Percentiles rank a stretch among this genome's conserved stretches.
phyloP scores from a whole-genome alignment of 306 rosid genomes.

The Lathyrus oleraceus region DNA sequence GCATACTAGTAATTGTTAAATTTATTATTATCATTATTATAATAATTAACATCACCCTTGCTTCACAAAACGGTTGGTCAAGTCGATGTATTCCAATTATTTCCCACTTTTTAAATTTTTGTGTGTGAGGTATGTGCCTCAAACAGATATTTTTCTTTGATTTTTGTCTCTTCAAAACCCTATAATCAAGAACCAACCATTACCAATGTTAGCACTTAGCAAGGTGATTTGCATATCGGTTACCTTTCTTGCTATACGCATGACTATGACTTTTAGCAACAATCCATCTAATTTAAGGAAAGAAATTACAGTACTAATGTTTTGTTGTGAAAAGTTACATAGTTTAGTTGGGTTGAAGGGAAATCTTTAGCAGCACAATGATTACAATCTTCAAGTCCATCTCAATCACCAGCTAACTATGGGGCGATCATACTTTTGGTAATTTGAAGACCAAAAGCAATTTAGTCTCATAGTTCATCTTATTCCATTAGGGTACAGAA shows the following conservation, averaged over 20 bases:
- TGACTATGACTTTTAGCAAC: not conserved
- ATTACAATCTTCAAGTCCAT: not conserved
- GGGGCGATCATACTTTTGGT: not conserved
- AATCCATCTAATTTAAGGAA: not conserved
- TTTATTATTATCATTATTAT: no score
- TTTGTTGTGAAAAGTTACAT: no score
- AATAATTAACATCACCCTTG: no score
- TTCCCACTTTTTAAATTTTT: no score
- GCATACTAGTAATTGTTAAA: no score
- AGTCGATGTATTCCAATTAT: no score
- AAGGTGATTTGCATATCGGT: not conserved
- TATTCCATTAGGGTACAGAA: no score
- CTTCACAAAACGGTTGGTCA: no score
- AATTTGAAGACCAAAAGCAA: not conserved
- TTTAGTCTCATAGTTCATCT: not conserved
- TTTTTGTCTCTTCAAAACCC: not conserved
- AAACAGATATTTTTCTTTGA: not conserved
- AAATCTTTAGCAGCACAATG: not conserved
- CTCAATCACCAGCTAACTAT: not conserved
- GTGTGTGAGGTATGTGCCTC: no score
- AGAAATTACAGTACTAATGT: no score
- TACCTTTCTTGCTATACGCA: not conserved
- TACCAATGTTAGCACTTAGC: not conserved
- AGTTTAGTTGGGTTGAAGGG: not conserved
- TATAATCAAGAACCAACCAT: no score